Conservation (phyloP, 495 filamentous ascomycete species). For the Aspergillus carlsbadensis region DNA sequence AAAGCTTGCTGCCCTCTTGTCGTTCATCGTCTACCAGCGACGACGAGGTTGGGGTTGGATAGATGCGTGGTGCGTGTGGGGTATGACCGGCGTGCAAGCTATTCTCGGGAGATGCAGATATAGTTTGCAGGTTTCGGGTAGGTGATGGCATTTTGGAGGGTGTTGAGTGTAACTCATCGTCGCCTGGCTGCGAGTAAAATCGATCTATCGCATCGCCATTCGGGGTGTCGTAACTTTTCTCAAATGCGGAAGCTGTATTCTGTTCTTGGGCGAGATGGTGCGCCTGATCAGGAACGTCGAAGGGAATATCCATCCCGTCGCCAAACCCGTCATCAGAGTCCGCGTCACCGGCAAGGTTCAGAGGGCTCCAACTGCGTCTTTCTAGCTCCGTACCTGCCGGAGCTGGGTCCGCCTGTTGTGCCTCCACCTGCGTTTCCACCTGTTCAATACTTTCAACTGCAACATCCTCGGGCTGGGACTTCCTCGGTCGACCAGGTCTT, state of each 20-base stretch:
- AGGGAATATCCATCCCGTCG: constrained; percentile 19
- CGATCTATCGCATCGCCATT: constrained; percentile 32
- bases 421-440: constrained; percentile 4
- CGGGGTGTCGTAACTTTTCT: constrained; percentile 29
- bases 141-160: constrained; percentile 45
- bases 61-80: constrained; percentile 31
- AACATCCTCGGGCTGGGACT: constrained; percentile 28
- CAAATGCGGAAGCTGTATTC: constrained; percentile 15
- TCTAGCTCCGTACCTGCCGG: constrained; percentile 15
- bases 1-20: constrained; percentile 12
- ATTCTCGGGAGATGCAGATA: constrained; percentile 33
- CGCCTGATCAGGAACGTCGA: constrained; percentile 23
- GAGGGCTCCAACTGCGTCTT: constrained; percentile 23
- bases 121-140: constrained; percentile 24
- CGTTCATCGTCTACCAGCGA: constrained; percentile 41
- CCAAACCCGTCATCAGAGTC: constrained; percentile 25
- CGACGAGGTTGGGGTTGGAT: constrained; percentile 44
- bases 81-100: constrained; percentile 31
- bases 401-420: background rate
- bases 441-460: constrained; percentile 18
- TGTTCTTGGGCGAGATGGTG: constrained; percentile 3
- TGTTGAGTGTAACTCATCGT: constrained; percentile 37
- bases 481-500: constrained; percentile 41
- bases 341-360: constrained; percentile 26
- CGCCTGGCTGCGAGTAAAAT: constrained; percentile 26